These are phyloP conservation scores for Corylus heterophylla DNA, from an alignment of 306 rosid species.

Conservation along the genomic window DNA sequence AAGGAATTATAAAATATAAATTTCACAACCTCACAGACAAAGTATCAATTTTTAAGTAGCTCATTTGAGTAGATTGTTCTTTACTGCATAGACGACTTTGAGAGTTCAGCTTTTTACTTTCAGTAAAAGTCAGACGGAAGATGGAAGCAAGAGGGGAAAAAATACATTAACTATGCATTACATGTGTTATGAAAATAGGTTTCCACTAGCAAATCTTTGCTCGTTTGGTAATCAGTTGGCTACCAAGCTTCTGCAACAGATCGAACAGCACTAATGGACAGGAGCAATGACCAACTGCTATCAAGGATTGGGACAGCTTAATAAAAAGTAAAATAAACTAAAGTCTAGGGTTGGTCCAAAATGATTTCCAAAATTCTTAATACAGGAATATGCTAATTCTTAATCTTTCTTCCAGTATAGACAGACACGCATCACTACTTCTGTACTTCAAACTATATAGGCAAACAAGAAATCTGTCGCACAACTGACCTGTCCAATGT, in stretches of 20 bases:
- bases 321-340: background rate
- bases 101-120: background rate
- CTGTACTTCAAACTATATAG: background rate
- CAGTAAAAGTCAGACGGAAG: background rate
- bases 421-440: background rate
- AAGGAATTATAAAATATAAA: background rate
- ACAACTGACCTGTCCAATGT: constrained; percentile 84
- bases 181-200: background rate
- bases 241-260: background rate
- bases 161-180: background rate
- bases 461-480: constrained; percentile 3
- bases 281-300: background rate
- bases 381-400: background rate
- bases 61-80: background rate
- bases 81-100: background rate
- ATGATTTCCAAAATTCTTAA: background rate
- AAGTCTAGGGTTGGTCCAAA: background rate
- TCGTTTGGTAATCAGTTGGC: background rate
- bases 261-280: background rate
- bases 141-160: no score
- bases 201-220: background rate
- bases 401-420: background rate
- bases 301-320: background rate
- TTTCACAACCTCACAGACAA: background rate
- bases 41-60: background rate